Conservation (phyloP, 164 flowering plant genomes). For the Dillenia turbinata region DNA sequence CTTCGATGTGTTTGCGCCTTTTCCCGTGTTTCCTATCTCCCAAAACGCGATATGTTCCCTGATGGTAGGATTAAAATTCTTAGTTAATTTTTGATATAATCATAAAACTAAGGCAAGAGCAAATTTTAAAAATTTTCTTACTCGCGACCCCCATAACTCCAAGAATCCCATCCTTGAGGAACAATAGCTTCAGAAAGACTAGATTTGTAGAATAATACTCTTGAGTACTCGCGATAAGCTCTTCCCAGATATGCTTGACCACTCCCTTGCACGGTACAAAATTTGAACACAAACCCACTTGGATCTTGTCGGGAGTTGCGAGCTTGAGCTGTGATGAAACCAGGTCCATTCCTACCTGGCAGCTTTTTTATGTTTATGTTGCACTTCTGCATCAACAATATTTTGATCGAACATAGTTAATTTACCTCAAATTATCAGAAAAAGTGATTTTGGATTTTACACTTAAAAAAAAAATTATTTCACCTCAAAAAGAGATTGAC, state of each 20-base stretch:
- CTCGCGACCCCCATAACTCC: background rate
- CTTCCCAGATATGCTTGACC: constrained; percentile 4
- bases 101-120: background rate
- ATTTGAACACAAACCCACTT: constrained; percentile 8
- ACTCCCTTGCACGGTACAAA: background rate
- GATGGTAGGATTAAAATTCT: background rate
- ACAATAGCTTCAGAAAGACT: background rate
- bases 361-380: background rate
- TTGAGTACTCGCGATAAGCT: constrained; percentile 1
- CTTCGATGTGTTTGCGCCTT: constrained; percentile 1
- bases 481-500: background rate
- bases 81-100: background rate
- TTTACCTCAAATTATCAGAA: background rate
- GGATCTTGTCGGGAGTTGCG: background rate
- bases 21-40: background rate
- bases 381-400: background rate
- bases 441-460: background rate
- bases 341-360: background rate
- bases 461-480: background rate
- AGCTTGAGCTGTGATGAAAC: constrained; percentile 4
- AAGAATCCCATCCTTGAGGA: constrained; percentile 1
- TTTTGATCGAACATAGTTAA: background rate
- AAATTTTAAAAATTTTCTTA: background rate
- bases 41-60: background rate
- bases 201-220: background rate